Base-by-base conservation (phyloP, 2,329 filamentous ascomycete species). In the Diaporthe sp. region DNA sequence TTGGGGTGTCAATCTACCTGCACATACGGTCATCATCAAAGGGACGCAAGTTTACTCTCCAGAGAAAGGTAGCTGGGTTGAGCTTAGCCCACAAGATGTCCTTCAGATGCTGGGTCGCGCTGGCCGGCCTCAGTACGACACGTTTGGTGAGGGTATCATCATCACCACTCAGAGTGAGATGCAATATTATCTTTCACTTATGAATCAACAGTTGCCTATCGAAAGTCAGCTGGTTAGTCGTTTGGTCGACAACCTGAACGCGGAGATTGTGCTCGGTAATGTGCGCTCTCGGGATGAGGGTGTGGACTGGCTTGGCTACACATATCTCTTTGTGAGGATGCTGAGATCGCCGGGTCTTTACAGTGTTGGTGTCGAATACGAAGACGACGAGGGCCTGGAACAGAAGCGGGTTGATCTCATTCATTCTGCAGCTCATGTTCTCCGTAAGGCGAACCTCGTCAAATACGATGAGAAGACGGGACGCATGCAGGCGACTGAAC, bases 281-380 rank as follows among this genome's bases (percentile, higher is more conserved):
- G 91, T 99, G 37, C 92, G 96, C 74, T 96, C 89, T 76, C 92
- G 97, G 75, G 96, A 99, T 79, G 97, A 99, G 82, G 97, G 94
- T 79, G 97, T 99, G n/a, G 96, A 99, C 82, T 99, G 97, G 97
- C 91, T 99, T 46, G 96, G 97, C 17, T 99, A 99, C 84, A 98
- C 96, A 0, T 99, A 99, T 83, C 91, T 99, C 25, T 99, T 98
- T 81, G 95, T 99, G 73, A 94, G 97, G 68, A 99, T 99, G 97
- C 90, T 99, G 77, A 93, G 97, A 42, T 98, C 96, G 3, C 97
- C 97, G 49, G 96, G 95, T 0, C 87, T 99, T 17, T 99, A 99
- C 83, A 96, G 97, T 81, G 97, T 99, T 69, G 97, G 97, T 6
- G 92, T 96, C 15, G 97, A 99, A 80, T 99, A 98, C 80, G 95